Evolutionary conservation across 768 basidiomycete genomes (phyloP), one percentile per base, ranked within the genome.

Genomic region (Ramaria rubella): DNA sequence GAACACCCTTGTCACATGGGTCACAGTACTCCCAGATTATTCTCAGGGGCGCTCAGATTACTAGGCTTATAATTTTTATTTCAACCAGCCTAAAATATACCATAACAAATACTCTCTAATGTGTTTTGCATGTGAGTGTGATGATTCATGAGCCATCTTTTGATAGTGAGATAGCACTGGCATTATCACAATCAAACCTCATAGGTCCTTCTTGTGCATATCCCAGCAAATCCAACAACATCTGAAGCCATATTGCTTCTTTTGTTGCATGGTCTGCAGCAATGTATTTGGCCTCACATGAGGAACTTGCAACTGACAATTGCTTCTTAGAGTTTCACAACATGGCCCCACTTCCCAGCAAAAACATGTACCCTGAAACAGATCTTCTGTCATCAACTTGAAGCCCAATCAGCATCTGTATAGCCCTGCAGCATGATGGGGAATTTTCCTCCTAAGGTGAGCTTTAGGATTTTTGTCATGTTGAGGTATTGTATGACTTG

Each of bases 71-170:
- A n/a, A n/a, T n/a, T n/a, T n/a, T n/a, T n/a, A n/a, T n/a, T n/a
- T n/a, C n/a, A n/a, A n/a, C n/a, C n/a, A n/a, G n/a, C n/a, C n/a
- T n/a, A n/a, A n/a, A n/a, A n/a, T n/a, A n/a, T n/a, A n/a, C n/a
- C n/a, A n/a, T n/a, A n/a, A n/a, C n/a, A n/a, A n/a, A n/a, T n/a
- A n/a, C n/a, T n/a, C n/a, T n/a, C n/a, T n/a, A n/a, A 79, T 72
- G 62, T 77, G 77, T 60, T 75, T 78, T 11, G 68, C 64, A 15
- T 70, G 62, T 2, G 63, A 43, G 55, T 78, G 75, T 52, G 66
- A 64, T 1, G 61, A 42, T 65, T 59, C 0, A 70, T 58, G 3
- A 77, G 52, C 59, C 24, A n/a, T n/a, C n/a, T n/a, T n/a, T n/a
- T n/a, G n/a, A n/a, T n/a, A n/a, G n/a, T n/a, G n/a, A n/a, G n/a